A percentile compares a stretch with the other conserved stretches of the same genome.
Evolutionary conservation across 768 basidiomycete genomes (phyloP).

Genomic region (Cyclocybe cylindracea): DNA sequence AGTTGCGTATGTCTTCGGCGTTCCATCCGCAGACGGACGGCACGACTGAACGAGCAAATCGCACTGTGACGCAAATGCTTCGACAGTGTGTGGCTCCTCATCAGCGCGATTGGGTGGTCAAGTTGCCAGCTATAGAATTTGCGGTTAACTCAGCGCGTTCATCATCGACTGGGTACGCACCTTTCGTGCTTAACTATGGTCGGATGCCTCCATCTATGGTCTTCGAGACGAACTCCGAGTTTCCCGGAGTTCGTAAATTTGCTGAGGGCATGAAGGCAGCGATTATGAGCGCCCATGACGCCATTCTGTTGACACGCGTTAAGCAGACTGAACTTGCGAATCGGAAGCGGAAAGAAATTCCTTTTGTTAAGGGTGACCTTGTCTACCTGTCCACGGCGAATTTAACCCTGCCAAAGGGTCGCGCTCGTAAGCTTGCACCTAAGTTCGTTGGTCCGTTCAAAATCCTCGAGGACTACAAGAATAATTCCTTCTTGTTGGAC

Average conservation of each 20-base stretch:
- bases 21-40: conserved; percentile 13
- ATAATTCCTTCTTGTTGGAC: conserved; percentile 19
- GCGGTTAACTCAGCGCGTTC: conserved; percentile 26
- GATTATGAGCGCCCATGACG: conserved; percentile 29
- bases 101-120: conserved; percentile 25
- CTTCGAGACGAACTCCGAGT: conserved; percentile 4
- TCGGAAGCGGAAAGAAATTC: conserved; percentile 13
- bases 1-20: not conserved
- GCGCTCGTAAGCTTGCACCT: conserved; percentile 28
- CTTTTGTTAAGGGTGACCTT: conserved; percentile 23
- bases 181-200: conserved; percentile 9
- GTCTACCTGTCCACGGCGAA: conserved; percentile 34
- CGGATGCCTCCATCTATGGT: conserved; percentile 3
- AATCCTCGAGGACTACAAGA: conserved; percentile 11
- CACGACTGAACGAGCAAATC: conserved; percentile 7
- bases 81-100: not conserved
- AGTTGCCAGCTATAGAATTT: conserved; percentile 18
- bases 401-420: conserved; percentile 24
- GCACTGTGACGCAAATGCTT: conserved; percentile 6
- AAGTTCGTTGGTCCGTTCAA: conserved; percentile 31
- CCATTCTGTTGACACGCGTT: conserved; percentile 30
- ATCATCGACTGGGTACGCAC: conserved; percentile 19
- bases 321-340: conserved; percentile 31
- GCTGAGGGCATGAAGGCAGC: not conserved
- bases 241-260: conserved; percentile 12